Evolutionary conservation across 306 rosid species (phyloP), one percentile per base, ranked within the genome.

Genomic region (Rosa multiflora): DNA sequence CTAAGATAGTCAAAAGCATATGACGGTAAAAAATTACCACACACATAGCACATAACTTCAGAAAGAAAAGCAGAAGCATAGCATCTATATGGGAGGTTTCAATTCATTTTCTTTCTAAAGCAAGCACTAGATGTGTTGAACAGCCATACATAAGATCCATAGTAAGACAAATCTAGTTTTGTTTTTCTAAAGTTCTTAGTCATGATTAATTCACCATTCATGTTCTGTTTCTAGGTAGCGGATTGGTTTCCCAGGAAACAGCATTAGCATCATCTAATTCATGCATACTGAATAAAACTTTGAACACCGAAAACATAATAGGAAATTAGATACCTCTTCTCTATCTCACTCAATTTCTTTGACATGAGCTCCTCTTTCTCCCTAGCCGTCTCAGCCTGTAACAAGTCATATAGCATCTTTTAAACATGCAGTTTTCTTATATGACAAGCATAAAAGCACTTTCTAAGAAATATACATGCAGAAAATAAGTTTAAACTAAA

Each of bases 371-470:
- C 99, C 89, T 90, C 97, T 48, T 88, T 91, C 86, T 95, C 99
- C 89, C 86, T 95, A 29, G 94, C 98, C 82, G 88, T 93, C 86
- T 93, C 98, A 75, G 99, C 98, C 98, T 95, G 87, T 79, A 70
- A 61, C 69, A 84, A 76, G 69, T 67, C 78, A 75, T 39, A 58
- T 15, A 74, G 63, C 76, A 87, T 58, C 26, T 79, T 86, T 44
- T 83, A 52, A 78, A 82, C 72, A 26, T 73, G 62, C 8, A 61
- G 68, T 63, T 77, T 80, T 76, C 68, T 74, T 49, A 48, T 71
- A 53, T 21, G 20, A 42, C 80, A 58, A 21, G 10, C 11, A 66
- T 55, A 39, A 79, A 76, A 80, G 46, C 35, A 4, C 42, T 68
- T 35, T 46, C 20, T 4, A 55, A 70, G 72, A 44, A 73, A 6